Evolutionary conservation across 306 rosid genomes (phyloP).

Genomic region (Cucumis cinereus): DNA sequence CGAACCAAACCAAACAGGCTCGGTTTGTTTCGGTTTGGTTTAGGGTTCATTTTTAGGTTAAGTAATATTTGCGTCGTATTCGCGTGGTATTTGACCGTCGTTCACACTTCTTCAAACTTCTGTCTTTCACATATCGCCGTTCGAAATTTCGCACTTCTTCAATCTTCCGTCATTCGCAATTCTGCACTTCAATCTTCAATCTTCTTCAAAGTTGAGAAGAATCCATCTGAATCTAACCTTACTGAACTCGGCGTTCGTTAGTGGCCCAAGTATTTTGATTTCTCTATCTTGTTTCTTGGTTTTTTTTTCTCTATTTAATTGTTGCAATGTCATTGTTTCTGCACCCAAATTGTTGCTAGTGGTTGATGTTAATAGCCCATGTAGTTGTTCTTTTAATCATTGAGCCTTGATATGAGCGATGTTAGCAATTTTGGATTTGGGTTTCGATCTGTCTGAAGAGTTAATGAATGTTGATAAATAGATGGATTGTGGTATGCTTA

Average conservation of each 20-base stretch:
- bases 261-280: constrained; percentile 64
- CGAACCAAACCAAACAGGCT: too few relatives aligned
- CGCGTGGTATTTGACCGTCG: too few relatives aligned
- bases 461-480: not conserved
- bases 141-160: too few relatives aligned
- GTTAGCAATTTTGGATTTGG: not conserved
- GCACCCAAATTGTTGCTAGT: not conserved
- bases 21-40: too few relatives aligned
- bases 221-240: constrained; percentile 69
- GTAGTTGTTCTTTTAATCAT: not conserved
- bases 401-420: not conserved
- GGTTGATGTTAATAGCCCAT: not conserved
- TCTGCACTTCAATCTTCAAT: too few relatives aligned
- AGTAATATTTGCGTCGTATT: too few relatives aligned
- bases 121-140: too few relatives aligned
- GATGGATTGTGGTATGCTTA: not conserved
- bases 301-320: not conserved
- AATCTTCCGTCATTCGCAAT: too few relatives aligned
- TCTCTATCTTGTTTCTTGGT: not conserved
- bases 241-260: constrained; percentile 51
- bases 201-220: constrained; percentile 69
- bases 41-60: too few relatives aligned
- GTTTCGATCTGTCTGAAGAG: not conserved
- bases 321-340: not conserved
- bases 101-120: too few relatives aligned